Evolutionary conservation across 2,329 filamentous ascomycete genomes (phyloP), one percentile per base, ranked within the genome.

Genomic region (Tolypocladium nubicola): DNA sequence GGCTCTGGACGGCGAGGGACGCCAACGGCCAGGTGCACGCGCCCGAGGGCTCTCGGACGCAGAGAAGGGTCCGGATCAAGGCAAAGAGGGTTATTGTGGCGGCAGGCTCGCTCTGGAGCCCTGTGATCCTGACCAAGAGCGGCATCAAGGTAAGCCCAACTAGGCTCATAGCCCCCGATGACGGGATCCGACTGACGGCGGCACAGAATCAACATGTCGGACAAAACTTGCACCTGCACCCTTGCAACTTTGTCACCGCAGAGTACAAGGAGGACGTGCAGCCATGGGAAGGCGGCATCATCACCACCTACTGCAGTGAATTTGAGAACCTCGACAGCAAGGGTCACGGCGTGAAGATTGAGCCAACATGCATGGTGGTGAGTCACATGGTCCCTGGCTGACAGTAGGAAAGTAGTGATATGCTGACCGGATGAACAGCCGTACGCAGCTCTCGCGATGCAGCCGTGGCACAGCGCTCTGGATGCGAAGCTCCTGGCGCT

Each of bases 61-160:
- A 74, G 53, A 80, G 87, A 41, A 78, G 83, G 60, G 78, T 96
- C 9, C 75, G 85, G 45, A 81, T 97, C 66, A 88, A 82, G 64
- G 90, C 91, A 1, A 90, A 89, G 71, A 87, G 85, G 65, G 88
- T 96, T 13, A 82, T 97, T 52, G 72, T 95, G n/a, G 84, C 89
- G 0, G 82, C 82, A 30, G 92, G 93, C 5, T 83, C 87, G 1
- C 73, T 97, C 56, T 85, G 89, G 66, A 91, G 84, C 50, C 92
- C 93, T 0, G 69, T 93, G 1, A 69, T 97, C 2, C 76, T 97
- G 49, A 75, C 85, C 62, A 86, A 87, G 54, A 96, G 90, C 59
- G 90, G 90, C 1, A 71, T 97, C 54, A 86, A 81, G 68, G 84
- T 85, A 63, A 68, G 76, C 62, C 19, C 10, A 52, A 53, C 30